Base-by-base conservation (phyloP, 176 grass and related monocot species). In the Metroxylon sagu region DNA sequence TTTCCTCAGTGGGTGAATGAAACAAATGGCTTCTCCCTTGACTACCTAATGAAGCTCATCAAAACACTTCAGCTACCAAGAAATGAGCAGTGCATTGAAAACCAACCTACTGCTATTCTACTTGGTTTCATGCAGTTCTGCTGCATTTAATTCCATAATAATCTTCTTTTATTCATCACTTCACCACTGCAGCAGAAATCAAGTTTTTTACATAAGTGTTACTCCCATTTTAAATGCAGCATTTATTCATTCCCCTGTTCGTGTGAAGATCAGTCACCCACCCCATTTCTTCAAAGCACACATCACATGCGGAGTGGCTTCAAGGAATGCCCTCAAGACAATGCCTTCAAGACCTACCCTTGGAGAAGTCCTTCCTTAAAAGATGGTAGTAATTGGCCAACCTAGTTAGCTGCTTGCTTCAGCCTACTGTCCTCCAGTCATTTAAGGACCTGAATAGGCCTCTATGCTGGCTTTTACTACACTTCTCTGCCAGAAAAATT, bases 351-450 rank as follows among this genome's bases (percentile, higher is more conserved):
- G 1, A 43, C 35, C 12, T 43, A 21, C 53, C 21, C 14, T 17
- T 19, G 19, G 48, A 19, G 30, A 50, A 17, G 2, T 64, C 19
- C 61, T 64, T 21, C 61, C n/a, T 25, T 26, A 49, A 50, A 64
- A 64, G 61, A 50, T 25, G 43, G 64, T 18, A 67, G 64, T 54
- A 67, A 67, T 67, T 54, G 25, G 50, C 50, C 64, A 67, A 31
- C 50, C 28, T 30, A 14, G 50, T 54, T 67, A 26, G 64, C 29
- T 67, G 64, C 25, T 67, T 19, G 12, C 64, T 25, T 49, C 30
- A 67, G 64, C 64, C 50, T 67, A 28, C 64, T 15, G n/a, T 53
- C 17, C 49, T 19, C 16, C 49, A 25, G 25, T 66, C 63, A 52
- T n/a, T 66, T 29, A 66, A 65, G 7, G 48, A 52, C 48, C 16